Conservation (phyloP, 2,329 filamentous ascomycete genomes). For the Mycosphaerella sp. region DNA sequence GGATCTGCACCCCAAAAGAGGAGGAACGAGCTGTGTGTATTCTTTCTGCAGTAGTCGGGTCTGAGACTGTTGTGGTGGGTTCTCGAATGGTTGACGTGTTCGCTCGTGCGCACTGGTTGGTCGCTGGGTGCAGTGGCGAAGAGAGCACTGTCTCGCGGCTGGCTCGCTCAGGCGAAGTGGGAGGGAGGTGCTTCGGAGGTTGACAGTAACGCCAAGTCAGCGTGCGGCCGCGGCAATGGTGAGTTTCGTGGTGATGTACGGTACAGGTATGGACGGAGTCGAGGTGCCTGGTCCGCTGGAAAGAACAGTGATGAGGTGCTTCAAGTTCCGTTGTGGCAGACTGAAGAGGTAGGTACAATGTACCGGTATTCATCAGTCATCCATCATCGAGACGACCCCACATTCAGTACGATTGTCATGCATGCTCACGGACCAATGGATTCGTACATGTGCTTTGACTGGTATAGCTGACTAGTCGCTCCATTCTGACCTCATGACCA, state of each 20-base stretch:
- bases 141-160: background rate
- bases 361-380: background rate
- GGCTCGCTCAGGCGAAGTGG: background rate
- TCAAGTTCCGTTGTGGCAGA: too few species aligned
- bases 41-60: background rate
- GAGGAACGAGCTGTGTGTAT: background rate
- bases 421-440: background rate
- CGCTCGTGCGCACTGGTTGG: conserved; percentile 4
- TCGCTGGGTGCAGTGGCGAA: background rate
- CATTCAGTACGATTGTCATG: background rate
- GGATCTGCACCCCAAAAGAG: conserved; percentile 26
- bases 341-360: background rate
- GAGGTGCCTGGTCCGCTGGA: too few species aligned
- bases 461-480: background rate
- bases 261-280: too few species aligned
- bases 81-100: background rate
- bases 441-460: background rate
- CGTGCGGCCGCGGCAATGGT: too few species aligned
- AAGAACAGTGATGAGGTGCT: too few species aligned
- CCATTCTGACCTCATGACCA: background rate
- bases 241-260: too few species aligned
- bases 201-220: too few species aligned
- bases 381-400: background rate
- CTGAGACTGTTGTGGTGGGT: background rate
- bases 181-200: too few species aligned